Evolutionary conservation across 495 filamentous ascomycete species (phyloP).

Genomic region (Pyrenula massariospora): DNA sequence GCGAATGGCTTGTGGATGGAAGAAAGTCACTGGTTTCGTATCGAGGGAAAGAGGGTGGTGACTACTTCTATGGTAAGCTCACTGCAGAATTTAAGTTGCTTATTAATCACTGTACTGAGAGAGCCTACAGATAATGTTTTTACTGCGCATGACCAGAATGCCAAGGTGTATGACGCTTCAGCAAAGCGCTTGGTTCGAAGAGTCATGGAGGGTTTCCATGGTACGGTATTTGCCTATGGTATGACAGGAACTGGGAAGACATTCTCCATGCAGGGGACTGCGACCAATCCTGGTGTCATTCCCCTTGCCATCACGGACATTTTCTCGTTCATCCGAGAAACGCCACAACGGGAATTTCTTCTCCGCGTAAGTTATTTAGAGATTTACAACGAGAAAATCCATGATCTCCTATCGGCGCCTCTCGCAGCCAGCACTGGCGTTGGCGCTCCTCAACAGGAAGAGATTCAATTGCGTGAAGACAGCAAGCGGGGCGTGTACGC

Average conservation of each 20-base stretch:
- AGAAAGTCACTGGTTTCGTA: constrained; percentile 71
- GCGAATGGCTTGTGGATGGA: constrained; percentile 92
- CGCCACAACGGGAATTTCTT: constrained; percentile 85
- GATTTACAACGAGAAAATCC: constrained; percentile 97
- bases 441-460: constrained; percentile 52
- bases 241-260: constrained; percentile 99
- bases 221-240: constrained; percentile 96
- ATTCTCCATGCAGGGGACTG: constrained; percentile 98
- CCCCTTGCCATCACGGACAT: constrained; percentile 96
- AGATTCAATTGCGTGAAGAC: constrained; percentile 94
- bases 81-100: neutral
- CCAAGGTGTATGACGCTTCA: constrained; percentile 82
- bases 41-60: constrained; percentile 77
- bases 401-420: constrained; percentile 77
- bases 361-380: constrained; percentile 96
- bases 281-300: constrained; percentile 92
- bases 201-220: constrained; percentile 98
- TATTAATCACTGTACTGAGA: too few species aligned
- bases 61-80: constrained; percentile 78
- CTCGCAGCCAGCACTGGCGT: constrained; percentile 29
- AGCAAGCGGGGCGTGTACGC: constrained; percentile 94
- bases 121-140: constrained; percentile 88
- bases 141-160: constrained; percentile 80
- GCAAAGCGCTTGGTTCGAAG: constrained; percentile 90
- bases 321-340: constrained; percentile 97